These are phyloP conservation scores for Aschersonia sp. DNA, from an alignment of 2,329 filamentous ascomycete genomes.

Conservation along the genomic window DNA sequence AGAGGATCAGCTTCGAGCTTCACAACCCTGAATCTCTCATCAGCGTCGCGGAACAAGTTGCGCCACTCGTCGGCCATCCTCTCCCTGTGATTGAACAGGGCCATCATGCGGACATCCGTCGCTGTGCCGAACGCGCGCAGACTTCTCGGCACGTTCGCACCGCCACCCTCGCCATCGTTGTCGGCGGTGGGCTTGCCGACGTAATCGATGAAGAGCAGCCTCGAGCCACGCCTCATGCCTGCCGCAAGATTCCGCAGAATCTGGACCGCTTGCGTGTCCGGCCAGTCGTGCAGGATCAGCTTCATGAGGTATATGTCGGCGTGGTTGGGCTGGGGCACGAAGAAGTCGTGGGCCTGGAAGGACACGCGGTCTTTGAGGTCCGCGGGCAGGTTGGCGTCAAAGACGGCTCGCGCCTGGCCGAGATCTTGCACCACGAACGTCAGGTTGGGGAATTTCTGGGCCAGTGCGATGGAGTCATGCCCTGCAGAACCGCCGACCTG, in stretches of 20 bases:
- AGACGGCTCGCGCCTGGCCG: constrained; percentile 18
- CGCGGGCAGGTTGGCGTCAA: constrained; percentile 18
- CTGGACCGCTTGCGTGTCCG: constrained; percentile 24
- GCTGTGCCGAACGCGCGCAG: constrained; percentile 23
- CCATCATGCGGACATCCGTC: constrained; percentile 35
- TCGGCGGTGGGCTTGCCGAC: constrained; percentile 18
- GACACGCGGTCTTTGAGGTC: constrained; percentile 17
- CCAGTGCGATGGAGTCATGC: constrained; percentile 24
- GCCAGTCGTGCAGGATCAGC: constrained; percentile 41
- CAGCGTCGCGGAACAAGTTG: constrained; percentile 26
- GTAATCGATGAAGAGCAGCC: constrained; percentile 22
- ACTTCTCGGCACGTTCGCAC: constrained; percentile 14
- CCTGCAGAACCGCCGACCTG: constrained; percentile 28
- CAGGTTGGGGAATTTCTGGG: constrained; percentile 24
- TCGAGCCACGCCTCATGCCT: constrained; percentile 27
- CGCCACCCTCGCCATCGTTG: constrained; percentile 3
- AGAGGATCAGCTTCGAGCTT: constrained; percentile 19
- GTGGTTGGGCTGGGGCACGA: constrained; percentile 19
- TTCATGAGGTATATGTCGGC: constrained; percentile 38
- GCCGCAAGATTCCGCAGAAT: constrained; percentile 28
- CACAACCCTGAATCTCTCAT: constrained; percentile 27
- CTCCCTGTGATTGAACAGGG: constrained; percentile 32
- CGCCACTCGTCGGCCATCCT: constrained; percentile 29
- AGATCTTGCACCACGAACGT: constrained; percentile 30
- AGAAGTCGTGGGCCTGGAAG: constrained; percentile 23